Evolutionary conservation across 768 basidiomycete species (phyloP), one percentile per base, ranked within the genome.

Genomic region (Termitomyces sp.): DNA sequence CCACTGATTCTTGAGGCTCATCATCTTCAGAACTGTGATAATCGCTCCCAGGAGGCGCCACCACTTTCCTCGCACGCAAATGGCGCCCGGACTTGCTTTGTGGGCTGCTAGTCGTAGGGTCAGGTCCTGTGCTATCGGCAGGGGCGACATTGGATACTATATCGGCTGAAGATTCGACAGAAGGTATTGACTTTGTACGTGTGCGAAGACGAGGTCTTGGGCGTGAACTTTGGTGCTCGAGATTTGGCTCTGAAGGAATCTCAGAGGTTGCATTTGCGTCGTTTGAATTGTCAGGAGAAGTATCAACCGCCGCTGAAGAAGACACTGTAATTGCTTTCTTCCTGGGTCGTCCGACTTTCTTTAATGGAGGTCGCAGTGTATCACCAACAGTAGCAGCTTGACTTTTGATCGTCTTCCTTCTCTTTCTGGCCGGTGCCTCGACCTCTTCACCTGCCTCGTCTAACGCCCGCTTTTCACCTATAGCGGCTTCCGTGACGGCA

Each of bases 361-460:
- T 57, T 33, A 33, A 6, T 4, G 48, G 20, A 5, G 32, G 5
- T 7, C 6, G 39, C 6, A 18, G 44, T n/a, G 32, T 18, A 36
- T 35, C 52, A 32, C 6, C 9, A 48, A 12, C 2, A 24, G 24
- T 28, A 15, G n/a, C 24, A 22, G 36, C 39, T 18, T 48, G 32
- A 33, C 15, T 42, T 8, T 53, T 59, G 11, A 42, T 55, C 20
- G 38, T 50, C 32, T 49, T 55, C 48, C 59, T 64, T n/a, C 49
- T 63, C 59, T 63, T 64, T 59, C 66, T 66, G 18, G 49, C 12
- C 9, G 61, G 54, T 38, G 13, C 42, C 16, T 33, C 55, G 0
- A 58, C 52, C 2, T 32, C 55, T 13, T 58, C 53, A 6, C 40
- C 40, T 12, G 22, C 22, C 1, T 44, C 60, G 12, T 45, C 35